These are phyloP conservation scores for Scytalidium sp. DNA, from an alignment of 2,329 filamentous ascomycete genomes.

Conservation along the genomic window DNA sequence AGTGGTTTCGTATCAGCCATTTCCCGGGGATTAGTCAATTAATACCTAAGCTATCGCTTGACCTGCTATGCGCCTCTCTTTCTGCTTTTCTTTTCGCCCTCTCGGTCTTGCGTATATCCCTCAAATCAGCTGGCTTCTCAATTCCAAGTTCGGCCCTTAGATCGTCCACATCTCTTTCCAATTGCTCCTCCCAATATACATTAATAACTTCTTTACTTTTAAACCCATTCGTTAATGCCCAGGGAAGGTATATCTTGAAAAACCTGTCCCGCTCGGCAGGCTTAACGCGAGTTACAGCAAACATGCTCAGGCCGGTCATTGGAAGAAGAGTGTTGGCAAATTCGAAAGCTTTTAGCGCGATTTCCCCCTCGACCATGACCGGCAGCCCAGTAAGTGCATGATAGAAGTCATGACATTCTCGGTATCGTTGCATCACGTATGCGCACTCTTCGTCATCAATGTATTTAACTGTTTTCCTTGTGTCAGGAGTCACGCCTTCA, in stretches of 20 bases:
- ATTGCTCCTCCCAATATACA: slow-evolving; percentile 95
- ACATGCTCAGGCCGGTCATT: slow-evolving; percentile 87
- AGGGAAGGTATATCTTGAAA: slow-evolving; percentile 75
- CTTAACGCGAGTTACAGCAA: slow-evolving; percentile 66
- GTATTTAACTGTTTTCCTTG: slow-evolving; percentile 76
- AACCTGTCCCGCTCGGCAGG: slow-evolving; percentile 64
- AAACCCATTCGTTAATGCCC: slow-evolving; percentile 84
- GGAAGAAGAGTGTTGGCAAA: slow-evolving; percentile 92
- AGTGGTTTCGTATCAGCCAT: background rate
- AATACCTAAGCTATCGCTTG: slow-evolving; percentile 22
- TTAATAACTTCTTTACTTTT: slow-evolving; percentile 81
- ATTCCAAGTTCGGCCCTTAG: slow-evolving; percentile 75
- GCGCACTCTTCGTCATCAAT: slow-evolving; percentile 95
- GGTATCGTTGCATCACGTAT: slow-evolving; percentile 97
- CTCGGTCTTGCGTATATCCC: slow-evolving; percentile 70
- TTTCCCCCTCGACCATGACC: slow-evolving; percentile 89
- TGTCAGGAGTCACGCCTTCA: slow-evolving; percentile 91
- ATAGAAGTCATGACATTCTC: slow-evolving; percentile 97
- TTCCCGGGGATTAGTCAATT: slow-evolving; percentile 14
- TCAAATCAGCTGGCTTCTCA: slow-evolving; percentile 83
- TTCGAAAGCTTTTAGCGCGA: slow-evolving; percentile 97
- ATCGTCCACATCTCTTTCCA: slow-evolving; percentile 78
- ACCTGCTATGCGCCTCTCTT: slow-evolving; percentile 44
- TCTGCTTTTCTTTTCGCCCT: slow-evolving; percentile 65
- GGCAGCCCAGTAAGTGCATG: slow-evolving; percentile 91